Evolutionary conservation across 768 basidiomycete species (phyloP), one percentile per base, ranked within the genome.

Genomic region (Russula griseocarnosa): DNA sequence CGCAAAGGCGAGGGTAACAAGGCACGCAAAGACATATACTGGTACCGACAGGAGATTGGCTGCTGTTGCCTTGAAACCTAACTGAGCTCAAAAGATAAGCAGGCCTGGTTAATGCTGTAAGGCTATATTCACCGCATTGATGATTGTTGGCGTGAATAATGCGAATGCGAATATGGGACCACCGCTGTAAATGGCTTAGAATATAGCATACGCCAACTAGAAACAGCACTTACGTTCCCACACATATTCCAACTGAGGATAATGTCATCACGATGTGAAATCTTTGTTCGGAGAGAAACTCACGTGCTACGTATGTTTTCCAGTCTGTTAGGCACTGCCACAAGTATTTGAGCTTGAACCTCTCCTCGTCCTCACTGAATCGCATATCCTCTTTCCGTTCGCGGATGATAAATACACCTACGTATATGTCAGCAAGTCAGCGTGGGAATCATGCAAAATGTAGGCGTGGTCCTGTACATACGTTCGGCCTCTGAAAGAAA

Each of bases 81-180:
- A 55, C 53, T 55, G 22, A 14, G 22, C 7, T 36, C 53, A 11
- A 22, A 14, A n/a, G 11, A 38, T 55, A n/a, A 38, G 22, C 11
- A 55, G 22, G 36, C 22, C 34, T 3, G 34, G 7, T 38, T 16
- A 38, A 14, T 22, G 22, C 22, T 24, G 36, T 13, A 24, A 38
- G 22, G 16, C 22, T 14, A 7, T 18, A 55, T 7, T 55, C 36
- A 55, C 53, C 53, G 38, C 53, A 4, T 22, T 24, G 36, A 55
- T 55, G 53, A 55, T 55, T 24, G 53, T 55, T 34, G 53, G 53
- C 53, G 22, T 55, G 36, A 55, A 55, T 24, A 55, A 55, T 13
- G 34, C 8, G 13, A 55, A n/a, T 3, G 53, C 34, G 14, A 24
- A 36, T 24, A 34, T 1, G 34, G 53, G 22, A 5, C 53, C 53